Conservation (phyloP, 75 land plant genomes). For the Sequoiadendron giganteum region DNA sequence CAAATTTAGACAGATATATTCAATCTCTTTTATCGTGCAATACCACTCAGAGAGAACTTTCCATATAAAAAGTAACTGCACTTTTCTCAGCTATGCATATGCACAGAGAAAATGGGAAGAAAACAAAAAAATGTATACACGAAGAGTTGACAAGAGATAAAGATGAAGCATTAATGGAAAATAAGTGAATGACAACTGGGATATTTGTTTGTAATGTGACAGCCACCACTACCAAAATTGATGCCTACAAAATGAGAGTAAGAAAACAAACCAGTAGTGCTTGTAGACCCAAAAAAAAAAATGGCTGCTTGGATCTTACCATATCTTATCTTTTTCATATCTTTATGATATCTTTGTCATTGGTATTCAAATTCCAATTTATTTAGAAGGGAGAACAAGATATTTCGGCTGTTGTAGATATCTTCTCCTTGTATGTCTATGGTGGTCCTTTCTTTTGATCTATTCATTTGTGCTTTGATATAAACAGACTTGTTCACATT, state of each 20-base stretch:
- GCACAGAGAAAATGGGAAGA: background rate
- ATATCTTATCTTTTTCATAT: no score
- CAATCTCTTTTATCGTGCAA: background rate
- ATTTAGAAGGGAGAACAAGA: no score
- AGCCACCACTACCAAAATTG: background rate
- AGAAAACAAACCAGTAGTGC: no score
- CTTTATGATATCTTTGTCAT: no score
- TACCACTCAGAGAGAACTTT: background rate
- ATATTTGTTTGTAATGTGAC: background rate
- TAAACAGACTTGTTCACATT: no score
- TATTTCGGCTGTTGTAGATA: no score
- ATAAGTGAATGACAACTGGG: background rate
- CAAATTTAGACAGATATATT: background rate
- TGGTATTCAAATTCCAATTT: no score
- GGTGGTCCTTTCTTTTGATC: no score
- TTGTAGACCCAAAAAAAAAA: no score
- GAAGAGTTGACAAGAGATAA: background rate
- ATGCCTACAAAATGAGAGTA: background rate
- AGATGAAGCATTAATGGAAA: background rate
- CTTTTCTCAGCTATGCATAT: background rate
- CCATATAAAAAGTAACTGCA: background rate
- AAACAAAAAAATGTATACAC: background rate
- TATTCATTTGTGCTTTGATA: no score
- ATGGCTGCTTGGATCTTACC: no score
- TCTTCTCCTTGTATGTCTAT: no score